Base-by-base conservation (phyloP, 805 yeast genomes). In the Lachancea waltii region DNA sequence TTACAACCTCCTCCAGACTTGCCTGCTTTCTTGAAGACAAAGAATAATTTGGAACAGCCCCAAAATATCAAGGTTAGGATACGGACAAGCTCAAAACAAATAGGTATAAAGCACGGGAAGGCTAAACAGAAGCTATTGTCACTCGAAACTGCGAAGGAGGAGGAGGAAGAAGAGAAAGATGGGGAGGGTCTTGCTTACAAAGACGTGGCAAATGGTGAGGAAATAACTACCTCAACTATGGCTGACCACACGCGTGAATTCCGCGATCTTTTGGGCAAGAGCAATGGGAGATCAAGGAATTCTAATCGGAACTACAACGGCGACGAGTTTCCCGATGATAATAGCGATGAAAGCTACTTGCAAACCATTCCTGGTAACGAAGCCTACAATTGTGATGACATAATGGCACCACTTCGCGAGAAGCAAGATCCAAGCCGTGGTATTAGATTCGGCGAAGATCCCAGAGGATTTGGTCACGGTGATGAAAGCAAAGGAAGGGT, bases 31-130 rank as follows among this genome's bases (percentile, higher is more conserved):
- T 41, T 60, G 28, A 61, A 60, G 30, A 55, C 54, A 27, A 57
- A 52, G 36, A 57, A 59, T 33, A 56, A 54, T 35, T 36, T 59
- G 17, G 53, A 56, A 14, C 57, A 56, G 34, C 59, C 62, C 3
- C 58, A 52, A 35, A 56, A 58, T 35, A 55, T 61, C 24, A 56
- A 51, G 43, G 62, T 59, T n/a, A 47, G 50, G 20, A 49, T 58
- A 5, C 48, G 64, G 38, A 57, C 66, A 4, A 58, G 58, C 45
- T 45, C 65, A 4, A 56, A 58, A 37, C 63, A 57, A 38, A 51
- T 59, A 25, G 63, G 64, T 39, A 61, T 61, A 20, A 61, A 61
- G 33, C 66, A 61, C 40, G 64, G 64, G 16, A 56, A 52, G 36
- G 58, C 58, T 3, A 61, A 60, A 35, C 60, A 56, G 43, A 61